These are phyloP conservation scores for Scedosporium dehoogii DNA, from an alignment of 2,329 filamentous ascomycete species.

Conservation along the genomic window DNA sequence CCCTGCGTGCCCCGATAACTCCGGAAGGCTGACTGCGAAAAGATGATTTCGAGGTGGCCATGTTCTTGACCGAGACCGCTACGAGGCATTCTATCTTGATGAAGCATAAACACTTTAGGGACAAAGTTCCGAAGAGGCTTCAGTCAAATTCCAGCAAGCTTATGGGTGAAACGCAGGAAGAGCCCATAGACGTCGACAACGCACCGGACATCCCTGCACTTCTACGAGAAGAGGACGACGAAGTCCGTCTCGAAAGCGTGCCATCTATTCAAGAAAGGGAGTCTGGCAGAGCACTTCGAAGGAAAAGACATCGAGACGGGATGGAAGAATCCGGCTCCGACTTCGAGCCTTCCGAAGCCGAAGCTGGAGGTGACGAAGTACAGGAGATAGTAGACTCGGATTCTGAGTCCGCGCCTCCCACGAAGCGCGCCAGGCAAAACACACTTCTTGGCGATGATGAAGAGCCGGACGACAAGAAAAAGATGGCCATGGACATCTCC, in stretches of 20 bases:
- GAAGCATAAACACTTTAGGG: slow-evolving; percentile 70
- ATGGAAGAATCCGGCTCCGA: slow-evolving; percentile 15
- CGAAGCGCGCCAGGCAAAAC: slow-evolving; percentile 5
- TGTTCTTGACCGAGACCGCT: slow-evolving; percentile 81
- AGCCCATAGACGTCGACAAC: slow-evolving; percentile 42
- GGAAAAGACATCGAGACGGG: slow-evolving; percentile 13
- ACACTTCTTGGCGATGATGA: slow-evolving; percentile 32
- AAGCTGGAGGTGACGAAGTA: slow-evolving; percentile 21
- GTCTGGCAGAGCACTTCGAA: slow-evolving; percentile 10
- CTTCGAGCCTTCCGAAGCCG: slow-evolving; percentile 4
- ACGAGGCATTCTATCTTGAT: slow-evolving; percentile 79
- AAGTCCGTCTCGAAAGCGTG: slow-evolving; percentile 43
- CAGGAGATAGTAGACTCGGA: slow-evolving; percentile 27
- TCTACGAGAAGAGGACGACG: slow-evolving; percentile 50
- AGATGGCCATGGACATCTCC: slow-evolving; percentile 70
- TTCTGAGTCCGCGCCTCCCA: slow-evolving; percentile 24
- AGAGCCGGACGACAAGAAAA: slow-evolving; percentile 71
- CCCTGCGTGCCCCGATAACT: background rate
- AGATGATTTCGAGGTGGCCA: slow-evolving; percentile 94
- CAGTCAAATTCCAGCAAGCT: slow-evolving; percentile 55
- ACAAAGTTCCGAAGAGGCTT: slow-evolving; percentile 41
- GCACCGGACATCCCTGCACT: slow-evolving; percentile 23
- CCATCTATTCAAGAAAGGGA: slow-evolving; percentile 30
- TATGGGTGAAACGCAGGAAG: slow-evolving; percentile 43
- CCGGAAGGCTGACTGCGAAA: background rate